Base-by-base conservation (phyloP, 805 yeast genomes). In the Wickerhamomyces subpelliculosus region DNA sequence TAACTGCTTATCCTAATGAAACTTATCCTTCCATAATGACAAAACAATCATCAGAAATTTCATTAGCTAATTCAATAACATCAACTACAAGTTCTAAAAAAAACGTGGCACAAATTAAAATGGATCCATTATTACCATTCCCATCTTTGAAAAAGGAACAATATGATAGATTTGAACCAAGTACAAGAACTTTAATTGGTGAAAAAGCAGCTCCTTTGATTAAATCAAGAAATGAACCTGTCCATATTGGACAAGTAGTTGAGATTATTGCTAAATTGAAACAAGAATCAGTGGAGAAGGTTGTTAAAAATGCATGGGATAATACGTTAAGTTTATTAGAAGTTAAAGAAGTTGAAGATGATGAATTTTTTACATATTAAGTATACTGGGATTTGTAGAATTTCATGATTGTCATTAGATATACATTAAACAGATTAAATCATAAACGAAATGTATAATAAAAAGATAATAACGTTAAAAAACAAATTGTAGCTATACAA, bases 151-250 rank as follows among this genome's bases (percentile, higher is more conserved):
- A 85, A 53, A 77, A 80, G 42, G 90, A 84, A 34, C 72, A 76
- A 38, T 76, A 60, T 54, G 48, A 50, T 20, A 64, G 67, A 37
- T 60, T 55, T 41, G 43, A 53, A 29, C 34, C 52, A 19, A 58
- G 53, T 12, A 46, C 57, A 31, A 40, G 48, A 40, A 37, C 49
- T 23, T 37, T 49, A 37, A 57, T 51, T 29, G 68, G 68, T 18
- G 57, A 59, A 32, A 42, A 60, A 3, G 51, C 54, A 4, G 50
- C 61, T 14, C 49, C 62, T 16, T 60, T 86, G 67, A 73, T 93
- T 31, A 83, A 83, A 46, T 81, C 90, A 0, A 70, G 98, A 53
- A 88, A 93, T 57, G 99, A 93, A 59, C 99, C 99, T 0, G 88
- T 94, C 36, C 72, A 76, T 32, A 77, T 93, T 38, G 86, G 87